Evolutionary conservation across 2,329 filamentous ascomycete genomes (phyloP), one percentile per base, ranked within the genome.

Genomic region (Hypoxylon sp.): DNA sequence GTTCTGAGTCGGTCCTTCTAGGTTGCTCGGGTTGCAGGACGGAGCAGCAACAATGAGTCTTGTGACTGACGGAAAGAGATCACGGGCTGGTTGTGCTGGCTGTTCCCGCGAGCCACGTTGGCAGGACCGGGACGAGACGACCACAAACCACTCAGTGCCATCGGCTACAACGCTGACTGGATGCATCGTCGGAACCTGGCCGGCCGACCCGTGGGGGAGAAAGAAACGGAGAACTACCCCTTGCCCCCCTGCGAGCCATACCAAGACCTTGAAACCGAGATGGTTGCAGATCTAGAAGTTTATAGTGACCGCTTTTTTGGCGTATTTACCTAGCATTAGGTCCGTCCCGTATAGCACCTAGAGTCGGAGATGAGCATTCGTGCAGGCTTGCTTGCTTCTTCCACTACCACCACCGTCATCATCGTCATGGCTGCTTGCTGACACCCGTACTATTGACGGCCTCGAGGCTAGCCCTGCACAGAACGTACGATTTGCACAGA

Each of bases 91-190:
- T 48, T 16, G 42, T 46, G 46, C 36, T 56, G 49, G n/a, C 52
- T 48, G 52, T 42, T 55, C 42, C 61, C 61, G 61, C 64, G 48
- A 48, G 58, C 67, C 67, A 67, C 67, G 64, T 61, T 69, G 61
- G 64, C 64, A 65, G 30, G 54, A 22, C 46, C 49, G 53, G 61
- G 60, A 51, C 53, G 64, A 67, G 9, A 32, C 26, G 64, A 67
- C 16, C 60, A 60, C 60, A 66, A 69, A 67, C 63, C 60, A 62
- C 64, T 67, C 67, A 65, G 67, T 69, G 22, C 48, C 64, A 69
- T 67, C 67, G 58, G 58, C 54, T 67, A 65, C 64, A 58, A 69
- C 67, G 67, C 67, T 69, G 67, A 69, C 67, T 69, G 67, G 64
- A 63, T 64, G 54, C 64, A 61, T 67, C 67, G 57, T 63, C 64